Evolutionary conservation across 169 alveolate genomes (phyloP).

Genomic region (Amoebophrya sp.): DNA sequence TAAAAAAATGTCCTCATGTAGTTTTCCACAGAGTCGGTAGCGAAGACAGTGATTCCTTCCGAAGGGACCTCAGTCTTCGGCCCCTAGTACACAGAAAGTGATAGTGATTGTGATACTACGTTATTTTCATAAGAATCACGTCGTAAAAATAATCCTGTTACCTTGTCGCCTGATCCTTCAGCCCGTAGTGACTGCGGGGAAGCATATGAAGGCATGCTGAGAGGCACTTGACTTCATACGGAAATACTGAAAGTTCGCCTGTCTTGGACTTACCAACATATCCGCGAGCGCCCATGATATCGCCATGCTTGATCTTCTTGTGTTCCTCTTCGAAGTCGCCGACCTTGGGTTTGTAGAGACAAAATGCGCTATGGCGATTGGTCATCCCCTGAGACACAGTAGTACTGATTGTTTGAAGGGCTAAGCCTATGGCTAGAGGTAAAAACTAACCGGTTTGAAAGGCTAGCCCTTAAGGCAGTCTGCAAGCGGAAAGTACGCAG

Average conservation of each 20-base stretch:
- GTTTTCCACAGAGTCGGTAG: no score
- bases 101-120: neutral
- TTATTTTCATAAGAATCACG: neutral
- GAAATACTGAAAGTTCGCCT: constrained; percentile 93
- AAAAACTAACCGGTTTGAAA: neutral
- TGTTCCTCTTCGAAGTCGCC: constrained; percentile 61
- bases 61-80: no score
- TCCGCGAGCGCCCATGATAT: constrained; percentile 80
- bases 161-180: constrained; percentile 87
- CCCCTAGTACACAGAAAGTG: neutral
- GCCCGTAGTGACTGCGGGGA: constrained; percentile 86
- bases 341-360: constrained; percentile 50
- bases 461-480: neutral
- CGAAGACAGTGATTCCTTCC: no score
- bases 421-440: neutral
- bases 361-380: constrained; percentile 30
- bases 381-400: no score
- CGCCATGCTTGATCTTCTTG: constrained; percentile 72
- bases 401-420: neutral
- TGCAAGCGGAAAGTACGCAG: no score
- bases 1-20: no score
- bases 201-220: constrained; percentile 93
- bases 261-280: constrained; percentile 81
- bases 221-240: constrained; percentile 69
- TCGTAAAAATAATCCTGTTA: constrained; percentile 48